Evolutionary conservation across 768 basidiomycete genomes (phyloP), one percentile per base, ranked within the genome.

Genomic region (Lactifluus subvellereus): DNA sequence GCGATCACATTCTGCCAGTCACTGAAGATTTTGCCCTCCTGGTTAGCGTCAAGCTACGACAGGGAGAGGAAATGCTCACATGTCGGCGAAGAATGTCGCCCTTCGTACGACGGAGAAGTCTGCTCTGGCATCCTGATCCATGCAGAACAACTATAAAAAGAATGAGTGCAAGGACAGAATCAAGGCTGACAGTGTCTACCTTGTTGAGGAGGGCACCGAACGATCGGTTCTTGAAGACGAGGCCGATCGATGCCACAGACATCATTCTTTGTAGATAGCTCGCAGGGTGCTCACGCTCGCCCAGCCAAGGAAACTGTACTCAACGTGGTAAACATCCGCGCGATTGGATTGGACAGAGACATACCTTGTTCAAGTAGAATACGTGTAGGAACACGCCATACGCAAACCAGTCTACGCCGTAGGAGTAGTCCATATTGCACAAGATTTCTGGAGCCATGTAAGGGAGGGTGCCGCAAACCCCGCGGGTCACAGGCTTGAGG

Each of bases 401-500:
- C 18, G 65, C 54, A 51, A 66, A 67, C 66, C 64, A 67, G 18
- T 67, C 66, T 30, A 60, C 57, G 30, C 52, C 42, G 32, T 51
- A 67, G 11, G 66, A 67, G 20, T 67, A 67, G 20, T 53, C 47
- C 54, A 55, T 45, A 33, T 54, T 37, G 14, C 49, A 27, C 54
- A 66, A 57, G 1, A 67, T 27, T 50, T 67, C 66, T 32, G 66
- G 66, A 6, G 66, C 66, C 64, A 66, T 66, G 18, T 67, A 67
- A 18, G 54, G 57, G 14, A 61, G 48, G 6, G 66, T 66, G 42
- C 66, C 66, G 20, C 54, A 61, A 27, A 56, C 37, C n/a, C 60
- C 65, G 30, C 32, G 37, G 14, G 49, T 42, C 22, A 48, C 47
- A 22, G 58, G 53, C 40, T 50, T 59, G 35, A 55, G 18, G 18